Base-by-base conservation (phyloP, 2,329 filamentous ascomycete species). In the Fusarium sacchari region DNA sequence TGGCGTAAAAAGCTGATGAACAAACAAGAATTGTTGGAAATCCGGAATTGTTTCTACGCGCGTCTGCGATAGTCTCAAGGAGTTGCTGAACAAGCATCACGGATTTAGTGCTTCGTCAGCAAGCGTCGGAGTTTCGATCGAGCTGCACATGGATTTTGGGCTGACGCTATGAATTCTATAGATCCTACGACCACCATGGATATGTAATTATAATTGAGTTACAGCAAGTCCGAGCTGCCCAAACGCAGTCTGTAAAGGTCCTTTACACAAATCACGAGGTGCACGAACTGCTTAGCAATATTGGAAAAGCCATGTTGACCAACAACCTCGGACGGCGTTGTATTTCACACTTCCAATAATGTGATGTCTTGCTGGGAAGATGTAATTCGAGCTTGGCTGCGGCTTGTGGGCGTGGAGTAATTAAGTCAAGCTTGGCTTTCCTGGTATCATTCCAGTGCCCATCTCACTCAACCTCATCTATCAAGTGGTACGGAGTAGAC, bases 31-130 rank as follows among this genome's bases (percentile, higher is more conserved):
- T 30, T 40, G 28, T 46, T 50, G 34, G 22, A 50, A 9, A 7
- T 53, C 20, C 18, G 34, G 34, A 46, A 46, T 24, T 36, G 60
- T 22, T 26, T 56, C 24, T 49, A 15, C 12, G 24, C 24, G 30
- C 24, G 13, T 40, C 36, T n/a, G 40, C 20, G n/a, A 37, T 50
- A 32, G 20, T 20, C n/a, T 26, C 32, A 20, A 28, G 22, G 18
- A 34, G 26, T 28, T 72, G 64, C 49, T 70, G 40, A 65, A 37
- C 50, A 65, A 56, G 52, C 36, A 67, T 24, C 39, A 13, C 42
- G 24, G n/a, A 62, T 53, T 34, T 36, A 49, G 55, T 60, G 62
- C 63, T 74, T 74, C 40, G 71, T 68, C 67, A 73, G 67, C 71
- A 60, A 60, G 24, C 22, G 7, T 32, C 58, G n/a, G 42, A 12